Evolutionary conservation across 2,329 filamentous ascomycete genomes (phyloP).

Genomic region (Truncatella angustata): DNA sequence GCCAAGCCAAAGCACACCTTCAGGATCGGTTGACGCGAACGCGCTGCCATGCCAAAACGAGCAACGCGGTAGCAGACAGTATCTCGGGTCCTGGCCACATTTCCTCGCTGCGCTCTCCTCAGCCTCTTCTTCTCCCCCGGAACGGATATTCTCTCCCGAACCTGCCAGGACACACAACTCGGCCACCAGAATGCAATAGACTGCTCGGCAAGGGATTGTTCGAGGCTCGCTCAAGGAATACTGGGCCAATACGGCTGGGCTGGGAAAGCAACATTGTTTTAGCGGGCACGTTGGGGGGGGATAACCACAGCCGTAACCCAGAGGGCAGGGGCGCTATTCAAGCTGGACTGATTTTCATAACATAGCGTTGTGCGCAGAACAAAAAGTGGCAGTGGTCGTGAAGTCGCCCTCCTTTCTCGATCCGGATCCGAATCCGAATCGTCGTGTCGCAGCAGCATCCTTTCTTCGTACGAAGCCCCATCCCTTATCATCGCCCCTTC

Average conservation of each 20-base stretch:
- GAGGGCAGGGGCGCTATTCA: not conserved
- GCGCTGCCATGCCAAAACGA: not conserved
- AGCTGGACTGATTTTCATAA: not conserved
- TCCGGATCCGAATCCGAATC: too few relatives aligned
- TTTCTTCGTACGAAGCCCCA: too few relatives aligned
- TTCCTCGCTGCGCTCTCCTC: not conserved
- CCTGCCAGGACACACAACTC: not conserved
- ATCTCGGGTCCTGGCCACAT: not conserved
- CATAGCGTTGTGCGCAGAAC: not conserved
- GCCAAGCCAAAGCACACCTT: too few relatives aligned
- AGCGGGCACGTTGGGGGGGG: not conserved
- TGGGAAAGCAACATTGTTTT: not conserved
- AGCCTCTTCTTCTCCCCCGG: not conserved
- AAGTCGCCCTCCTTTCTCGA: too few relatives aligned
- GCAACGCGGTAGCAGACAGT: slow-evolving; percentile 1
- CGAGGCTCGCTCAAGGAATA: not conserved
- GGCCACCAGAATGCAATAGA: not conserved
- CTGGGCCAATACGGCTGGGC: not conserved
- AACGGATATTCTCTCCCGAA: too few relatives aligned
- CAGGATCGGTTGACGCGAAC: not conserved
- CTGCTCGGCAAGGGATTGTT: not conserved
- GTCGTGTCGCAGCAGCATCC: too few relatives aligned
- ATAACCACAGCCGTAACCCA: too few relatives aligned
- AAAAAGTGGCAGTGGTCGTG: too few relatives aligned
- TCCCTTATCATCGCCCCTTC: not conserved